These are phyloP conservation scores for Nicotiana paniculata DNA, from an alignment of 257 asterid genomes.

Conservation along the genomic window DNA sequence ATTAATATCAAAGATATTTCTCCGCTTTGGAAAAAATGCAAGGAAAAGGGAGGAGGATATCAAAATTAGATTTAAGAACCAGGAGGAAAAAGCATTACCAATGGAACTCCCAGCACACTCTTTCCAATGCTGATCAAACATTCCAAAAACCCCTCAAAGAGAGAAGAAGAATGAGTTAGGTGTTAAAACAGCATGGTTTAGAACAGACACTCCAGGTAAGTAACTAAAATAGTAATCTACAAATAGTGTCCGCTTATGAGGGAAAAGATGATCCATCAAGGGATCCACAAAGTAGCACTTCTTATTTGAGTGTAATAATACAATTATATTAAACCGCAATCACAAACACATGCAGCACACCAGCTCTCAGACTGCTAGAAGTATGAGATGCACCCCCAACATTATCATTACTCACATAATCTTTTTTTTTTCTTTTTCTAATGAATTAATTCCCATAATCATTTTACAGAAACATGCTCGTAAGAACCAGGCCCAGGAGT, in stretches of 20 bases:
- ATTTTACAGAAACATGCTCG: background rate
- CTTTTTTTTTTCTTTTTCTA: background rate
- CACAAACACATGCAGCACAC: background rate
- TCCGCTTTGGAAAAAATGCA: background rate
- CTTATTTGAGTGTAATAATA: background rate
- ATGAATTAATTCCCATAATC: background rate
- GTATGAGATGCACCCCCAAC: background rate
- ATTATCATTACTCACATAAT: background rate
- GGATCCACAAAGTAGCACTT: background rate
- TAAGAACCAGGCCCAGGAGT: background rate
- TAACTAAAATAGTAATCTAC: background rate
- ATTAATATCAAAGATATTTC: background rate
- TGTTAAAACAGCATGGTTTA: background rate
- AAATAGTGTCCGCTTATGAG: background rate
- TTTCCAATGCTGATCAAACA: conserved; percentile 46
- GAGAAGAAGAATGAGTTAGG: conserved; percentile 27
- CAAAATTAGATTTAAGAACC: background rate
- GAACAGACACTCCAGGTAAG: conserved; percentile 2
- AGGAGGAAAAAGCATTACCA: conserved; percentile 35
- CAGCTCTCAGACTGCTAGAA: background rate
- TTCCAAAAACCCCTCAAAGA: conserved; percentile 25
- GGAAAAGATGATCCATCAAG: conserved; percentile 2
- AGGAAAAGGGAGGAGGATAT: background rate
- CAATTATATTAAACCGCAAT: background rate
- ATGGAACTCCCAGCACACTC: conserved; percentile 51